Base-by-base conservation (phyloP, 2,329 filamentous ascomycete species). In the Cladosporium oxysporum region DNA sequence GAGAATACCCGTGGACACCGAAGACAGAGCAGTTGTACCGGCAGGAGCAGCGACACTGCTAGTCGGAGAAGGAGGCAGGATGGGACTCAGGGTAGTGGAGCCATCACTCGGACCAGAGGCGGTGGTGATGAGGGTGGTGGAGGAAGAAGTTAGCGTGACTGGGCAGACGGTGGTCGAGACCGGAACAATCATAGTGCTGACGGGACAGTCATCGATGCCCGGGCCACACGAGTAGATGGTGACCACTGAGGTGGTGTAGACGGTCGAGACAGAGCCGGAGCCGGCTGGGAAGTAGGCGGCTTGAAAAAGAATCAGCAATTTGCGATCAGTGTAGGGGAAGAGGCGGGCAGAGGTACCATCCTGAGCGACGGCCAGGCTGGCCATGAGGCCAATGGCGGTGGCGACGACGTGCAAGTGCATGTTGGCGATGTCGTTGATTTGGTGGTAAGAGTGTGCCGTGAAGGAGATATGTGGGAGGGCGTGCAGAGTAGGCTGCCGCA, bases 101-200 rank as follows among this genome's bases (percentile, higher is more conserved):
- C 14, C 49, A 44, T 44, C 49, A 28, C 11, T 44, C 37, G 41
- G n/a, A 18, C 31, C 31, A 29, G 66, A 44, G 47, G 53, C 31
- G 58, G 64, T 58, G 10, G 70, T 50, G 31, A 64, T 37, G 37
- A 23, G 59, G 61, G 66, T 62, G 37, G 59, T 66, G 49, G 64
- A 59, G 41, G 69, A 62, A 21, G 71, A 69, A 2, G 76, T 74
- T 64, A 75, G 58, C 18, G 78, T 79, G 62, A 77, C 71, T 33
- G 80, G 77, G 74, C 80, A 82, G 73, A 82, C 74, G 47, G 80
- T 82, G 65, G 80, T 83, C 52, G 77, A 79, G 52, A 78, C 70
- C 52, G 77, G 73, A 60, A 80, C 69, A 67, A 78, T 74, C 55
- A 77, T 76, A 28, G 81, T 83, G 67, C 78, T 69, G 58, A 77